These are phyloP conservation scores for Eucalyptus pauciflora DNA, from an alignment of 345 rosid species.

Conservation along the genomic window DNA sequence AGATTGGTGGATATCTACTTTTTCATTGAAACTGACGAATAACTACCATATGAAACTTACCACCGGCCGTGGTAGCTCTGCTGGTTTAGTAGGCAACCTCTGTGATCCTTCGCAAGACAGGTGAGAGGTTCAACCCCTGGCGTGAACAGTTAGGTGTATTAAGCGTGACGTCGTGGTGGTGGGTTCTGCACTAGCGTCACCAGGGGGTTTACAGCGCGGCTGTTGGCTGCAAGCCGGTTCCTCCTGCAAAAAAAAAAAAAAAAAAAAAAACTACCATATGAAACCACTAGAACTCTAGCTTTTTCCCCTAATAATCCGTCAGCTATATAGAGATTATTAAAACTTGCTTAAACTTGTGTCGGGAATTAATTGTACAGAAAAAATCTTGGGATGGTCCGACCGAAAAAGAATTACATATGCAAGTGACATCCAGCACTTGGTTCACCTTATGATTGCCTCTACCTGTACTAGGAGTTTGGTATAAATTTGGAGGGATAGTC, in stretches of 20 bases:
- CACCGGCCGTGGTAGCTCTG: too few species aligned
- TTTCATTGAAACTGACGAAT: background rate
- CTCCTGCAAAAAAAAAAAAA: too few species aligned
- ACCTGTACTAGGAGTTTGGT: background rate
- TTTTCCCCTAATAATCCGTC: background rate
- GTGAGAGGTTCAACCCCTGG: too few species aligned
- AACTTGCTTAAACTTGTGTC: background rate
- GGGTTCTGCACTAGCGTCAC: too few species aligned
- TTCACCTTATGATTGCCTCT: background rate
- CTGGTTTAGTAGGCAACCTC: too few species aligned
- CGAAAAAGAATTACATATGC: background rate
- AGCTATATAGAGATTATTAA: background rate
- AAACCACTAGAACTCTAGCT: background rate
- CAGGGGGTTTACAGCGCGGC: too few species aligned
- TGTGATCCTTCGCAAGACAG: too few species aligned
- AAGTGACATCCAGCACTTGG: background rate
- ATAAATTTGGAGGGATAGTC: background rate
- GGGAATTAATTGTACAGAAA: background rate
- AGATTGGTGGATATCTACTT: background rate
- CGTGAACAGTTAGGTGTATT: too few species aligned
- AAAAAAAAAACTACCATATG: background rate
- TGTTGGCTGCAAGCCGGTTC: too few species aligned
- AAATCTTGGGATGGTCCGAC: background rate
- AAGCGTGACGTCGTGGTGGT: too few species aligned
- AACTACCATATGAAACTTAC: background rate